Conservation (phyloP, 768 basidiomycete species). For the Phylloporus rhodoxanthus region DNA sequence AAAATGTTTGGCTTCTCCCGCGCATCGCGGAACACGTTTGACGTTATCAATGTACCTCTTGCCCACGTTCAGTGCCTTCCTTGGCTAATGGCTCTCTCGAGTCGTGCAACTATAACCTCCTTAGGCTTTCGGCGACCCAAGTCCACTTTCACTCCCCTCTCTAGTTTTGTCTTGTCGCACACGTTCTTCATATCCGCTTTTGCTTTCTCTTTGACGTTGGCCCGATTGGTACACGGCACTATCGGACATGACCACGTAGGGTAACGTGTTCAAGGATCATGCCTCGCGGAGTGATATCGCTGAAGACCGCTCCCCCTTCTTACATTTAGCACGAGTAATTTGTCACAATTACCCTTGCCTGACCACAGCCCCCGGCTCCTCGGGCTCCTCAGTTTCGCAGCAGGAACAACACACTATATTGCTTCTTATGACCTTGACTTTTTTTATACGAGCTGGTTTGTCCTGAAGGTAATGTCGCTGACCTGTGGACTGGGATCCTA, state of each 20-base stretch:
- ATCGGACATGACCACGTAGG: constrained; percentile 3
- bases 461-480: constrained; percentile 4
- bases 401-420: constrained; percentile 7
- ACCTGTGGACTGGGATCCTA: constrained; percentile 4
- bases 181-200: constrained; percentile 6
- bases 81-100: background rate
- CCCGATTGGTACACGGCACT: constrained; percentile 2
- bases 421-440: constrained; percentile 3
- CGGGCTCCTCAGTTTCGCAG: constrained; percentile 5
- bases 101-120: background rate
- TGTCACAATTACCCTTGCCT: background rate
- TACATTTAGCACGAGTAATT: background rate
- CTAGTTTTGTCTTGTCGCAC: background rate
- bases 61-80: background rate
- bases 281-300: constrained; percentile 12
- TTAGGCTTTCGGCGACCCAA: background rate
- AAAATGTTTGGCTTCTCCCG: background rate
- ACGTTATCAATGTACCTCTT: constrained; percentile 9
- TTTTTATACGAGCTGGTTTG: constrained; percentile 7
- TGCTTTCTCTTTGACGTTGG: constrained; percentile 5
- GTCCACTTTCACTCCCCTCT: background rate
- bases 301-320: background rate
- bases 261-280: background rate
- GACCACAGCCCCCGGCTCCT: constrained; percentile 5
- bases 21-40: constrained; percentile 8